A percentile compares a stretch with the other conserved stretches of the same genome.
phyloP scores from a whole-genome alignment of 108 stramenopile genomes.

The Pseudonitzschia delicatissima region DNA sequence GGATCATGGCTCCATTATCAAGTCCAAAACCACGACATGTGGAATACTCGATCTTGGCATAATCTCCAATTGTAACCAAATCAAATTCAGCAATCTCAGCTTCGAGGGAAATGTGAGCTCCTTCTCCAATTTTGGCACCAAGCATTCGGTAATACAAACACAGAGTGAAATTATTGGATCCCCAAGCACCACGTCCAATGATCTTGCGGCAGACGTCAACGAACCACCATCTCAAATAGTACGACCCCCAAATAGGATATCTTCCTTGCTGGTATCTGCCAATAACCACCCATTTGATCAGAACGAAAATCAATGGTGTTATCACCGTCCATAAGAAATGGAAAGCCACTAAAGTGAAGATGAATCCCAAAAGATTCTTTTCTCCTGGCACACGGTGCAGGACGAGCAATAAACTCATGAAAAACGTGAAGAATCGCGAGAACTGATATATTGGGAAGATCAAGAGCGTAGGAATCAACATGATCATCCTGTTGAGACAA shows the following conservation, averaged over 20 bases:
- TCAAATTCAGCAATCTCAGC: constrained; percentile 67
- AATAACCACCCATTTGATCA: constrained; percentile 56
- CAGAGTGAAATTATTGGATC: constrained; percentile 27
- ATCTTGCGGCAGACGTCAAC: constrained; percentile 48
- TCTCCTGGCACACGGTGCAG: constrained; percentile 33
- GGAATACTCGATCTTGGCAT: constrained; percentile 47
- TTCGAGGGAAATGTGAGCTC: constrained; percentile 37
- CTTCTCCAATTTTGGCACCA: constrained; percentile 54
- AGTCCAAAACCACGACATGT: constrained; percentile 54
- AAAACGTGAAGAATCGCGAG: constrained; percentile 49
- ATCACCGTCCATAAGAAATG: constrained; percentile 42
- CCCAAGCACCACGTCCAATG: constrained; percentile 45
- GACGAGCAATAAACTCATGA: constrained; percentile 31
- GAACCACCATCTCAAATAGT: constrained; percentile 73
- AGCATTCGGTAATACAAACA: constrained; percentile 44
- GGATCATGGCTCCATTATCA: constrained; percentile 60
- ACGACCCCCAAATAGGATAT: constrained; percentile 45
- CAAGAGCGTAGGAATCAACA: constrained; percentile 38
- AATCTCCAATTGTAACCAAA: constrained; percentile 47
- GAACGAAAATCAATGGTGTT: constrained; percentile 50
- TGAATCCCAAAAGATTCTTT: constrained; percentile 28
- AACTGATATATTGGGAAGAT: constrained; percentile 50
- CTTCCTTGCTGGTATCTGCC: constrained; percentile 51
- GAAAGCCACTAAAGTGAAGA: constrained; percentile 41
- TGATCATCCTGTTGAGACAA: constrained; percentile 24